Evolutionary conservation across 352 stramenopile genomes (phyloP), one percentile per base, ranked within the genome.

Genomic region (Thalassiosira pacifica): DNA sequence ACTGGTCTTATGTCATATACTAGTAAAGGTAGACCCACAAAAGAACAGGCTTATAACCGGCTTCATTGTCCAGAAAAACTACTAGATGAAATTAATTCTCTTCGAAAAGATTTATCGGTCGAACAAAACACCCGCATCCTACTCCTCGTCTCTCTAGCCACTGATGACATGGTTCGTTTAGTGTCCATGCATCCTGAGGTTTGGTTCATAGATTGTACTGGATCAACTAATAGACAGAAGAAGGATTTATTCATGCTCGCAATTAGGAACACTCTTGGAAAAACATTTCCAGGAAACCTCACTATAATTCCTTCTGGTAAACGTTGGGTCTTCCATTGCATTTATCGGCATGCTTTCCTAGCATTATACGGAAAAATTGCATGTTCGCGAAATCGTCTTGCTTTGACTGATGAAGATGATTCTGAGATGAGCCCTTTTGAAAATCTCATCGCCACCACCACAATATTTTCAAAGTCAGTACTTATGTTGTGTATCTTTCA

Each of bases 121-220:
- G 24, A 3, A 9, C 3, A 31, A 6, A 16, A 63, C 8, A 27
- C 37, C 2, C 61, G 42, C 37, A 16, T 74, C 24, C 5, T 74
- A 29, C 37, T 74, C 0, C 2, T 74, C 2, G n/a, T 63, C 1
- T 74, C 66, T 3, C 4, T 74, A 24, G 37, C 66, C 24, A 74
- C 2, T 40, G 40, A 74, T 63, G 66, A 74, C 1, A 74, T 74
- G 66, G 31, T 74, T 18, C 3, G 42, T 11, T 4, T 74, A 2
- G n/a, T 60, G 16, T 5, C 29, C 2, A 74, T 74, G 66, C 18
- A 74, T 63, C 66, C 66, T 2, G 66, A 74, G 29, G 32, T 53
- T 27, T 72, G 19, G 22, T 72, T 59, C 40, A 72, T 72, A 37
- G 64, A 72, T 59, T 40, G 61, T 10, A 74, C 66, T 2, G n/a